Percentiles rank a stretch among this genome's conserved stretches.
These are phyloP conservation scores for Kregervanrija delftensis DNA, from an alignment of 805 yeast species.

Conservation along the genomic window DNA sequence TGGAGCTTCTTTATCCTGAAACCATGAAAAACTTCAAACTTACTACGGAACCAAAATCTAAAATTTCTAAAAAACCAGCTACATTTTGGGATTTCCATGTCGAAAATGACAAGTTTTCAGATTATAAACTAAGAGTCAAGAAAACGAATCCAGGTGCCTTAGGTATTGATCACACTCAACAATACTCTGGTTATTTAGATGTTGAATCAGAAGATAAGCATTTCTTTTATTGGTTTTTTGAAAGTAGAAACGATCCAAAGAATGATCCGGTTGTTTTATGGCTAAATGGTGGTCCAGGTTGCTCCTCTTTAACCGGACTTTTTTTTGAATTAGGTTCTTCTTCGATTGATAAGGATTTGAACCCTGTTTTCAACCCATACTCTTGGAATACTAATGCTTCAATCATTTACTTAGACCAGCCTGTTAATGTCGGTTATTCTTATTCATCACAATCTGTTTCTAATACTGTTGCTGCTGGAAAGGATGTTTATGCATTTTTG, in stretches of 20 bases:
- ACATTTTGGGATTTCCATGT: conserved; percentile 30
- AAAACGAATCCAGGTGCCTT: conserved; percentile 40
- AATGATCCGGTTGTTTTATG: conserved; percentile 81
- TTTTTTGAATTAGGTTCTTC: conserved; percentile 92
- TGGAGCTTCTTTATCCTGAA: conserved; percentile 55
- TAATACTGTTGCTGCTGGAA: conserved; percentile 75
- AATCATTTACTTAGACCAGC: conserved; percentile 88
- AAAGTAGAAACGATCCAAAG: conserved; percentile 79
- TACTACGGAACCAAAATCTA: conserved; percentile 42
- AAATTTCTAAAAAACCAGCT: conserved; percentile 26
- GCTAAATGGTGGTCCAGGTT: conserved; percentile 97
- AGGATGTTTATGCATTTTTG: conserved; percentile 80
- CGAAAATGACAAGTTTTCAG: conserved; percentile 29
- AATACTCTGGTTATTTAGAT: conserved; percentile 68
- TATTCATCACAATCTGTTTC: conserved; percentile 59
- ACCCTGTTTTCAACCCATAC: conserved; percentile 71
- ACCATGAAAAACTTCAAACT: conserved; percentile 43
- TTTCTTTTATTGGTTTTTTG: conserved; percentile 91
- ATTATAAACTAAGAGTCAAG: conserved; percentile 45
- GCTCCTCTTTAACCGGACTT: conserved; percentile 85
- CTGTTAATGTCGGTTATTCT: conserved; percentile 88
- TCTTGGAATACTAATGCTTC: conserved; percentile 93
- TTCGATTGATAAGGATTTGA: conserved; percentile 52
- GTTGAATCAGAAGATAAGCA: conserved; percentile 69
- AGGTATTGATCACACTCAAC: conserved; percentile 59